These are phyloP conservation scores for Sugiyamaella lignohabitans DNA, from an alignment of 805 yeast species.

Conservation along the genomic window DNA sequence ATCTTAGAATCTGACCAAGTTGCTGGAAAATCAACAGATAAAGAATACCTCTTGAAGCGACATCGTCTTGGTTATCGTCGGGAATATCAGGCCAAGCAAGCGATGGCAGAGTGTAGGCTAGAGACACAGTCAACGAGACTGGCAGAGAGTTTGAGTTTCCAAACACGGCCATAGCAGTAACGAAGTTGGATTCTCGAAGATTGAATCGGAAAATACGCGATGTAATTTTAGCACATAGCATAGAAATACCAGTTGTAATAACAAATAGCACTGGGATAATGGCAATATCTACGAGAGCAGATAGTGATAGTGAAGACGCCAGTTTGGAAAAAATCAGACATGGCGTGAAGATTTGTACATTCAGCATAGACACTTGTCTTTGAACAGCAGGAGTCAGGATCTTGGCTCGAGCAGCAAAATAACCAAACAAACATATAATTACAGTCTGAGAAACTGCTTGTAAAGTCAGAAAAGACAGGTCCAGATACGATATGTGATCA, in stretches of 20 bases:
- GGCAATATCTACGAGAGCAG: slow-evolving; percentile 72
- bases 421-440: slow-evolving; percentile 79
- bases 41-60: slow-evolving; percentile 56
- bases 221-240: slow-evolving; percentile 50
- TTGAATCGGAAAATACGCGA: slow-evolving; percentile 52
- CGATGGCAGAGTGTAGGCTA: slow-evolving; percentile 53
- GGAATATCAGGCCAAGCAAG: slow-evolving; percentile 52
- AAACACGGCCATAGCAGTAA: slow-evolving; percentile 94
- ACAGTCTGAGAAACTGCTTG: slow-evolving; percentile 92
- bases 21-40: slow-evolving; percentile 60
- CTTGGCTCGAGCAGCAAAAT: slow-evolving; percentile 70
- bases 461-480: slow-evolving; percentile 61
- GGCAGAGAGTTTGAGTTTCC: slow-evolving; percentile 95
- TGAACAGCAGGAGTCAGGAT: slow-evolving; percentile 67
- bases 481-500: slow-evolving; percentile 26
- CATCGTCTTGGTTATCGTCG: slow-evolving; percentile 47
- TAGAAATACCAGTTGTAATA: slow-evolving; percentile 75
- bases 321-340: slow-evolving; percentile 84
- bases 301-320: slow-evolving; percentile 59
- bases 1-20: slow-evolving; percentile 57
- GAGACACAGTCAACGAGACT: slow-evolving; percentile 74
- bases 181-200: slow-evolving; percentile 76
- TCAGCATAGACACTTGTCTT: slow-evolving; percentile 65
- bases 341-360: slow-evolving; percentile 92
- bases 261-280: slow-evolving; percentile 80